Base-by-base conservation (phyloP, 1,139 yeast species). In the Debaryomyces sp. region DNA sequence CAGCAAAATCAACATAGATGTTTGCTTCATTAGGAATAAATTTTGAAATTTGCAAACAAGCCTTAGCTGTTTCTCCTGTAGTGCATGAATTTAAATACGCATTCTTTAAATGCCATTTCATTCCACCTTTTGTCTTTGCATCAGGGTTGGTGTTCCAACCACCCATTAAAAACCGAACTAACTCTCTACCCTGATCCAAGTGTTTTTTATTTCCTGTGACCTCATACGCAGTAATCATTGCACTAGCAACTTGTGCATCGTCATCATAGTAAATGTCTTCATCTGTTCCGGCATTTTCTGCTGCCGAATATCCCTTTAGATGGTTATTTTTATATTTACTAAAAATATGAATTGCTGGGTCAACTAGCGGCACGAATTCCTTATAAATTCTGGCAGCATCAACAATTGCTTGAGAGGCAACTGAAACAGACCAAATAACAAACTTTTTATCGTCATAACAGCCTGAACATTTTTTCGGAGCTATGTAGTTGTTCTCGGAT, bases 231-330 rank as follows among this genome's bases (percentile, higher is more conserved):
- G 85, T 77, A 50, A 86, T 69, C 59, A 84, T 74, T 9, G 87
- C 87, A 56, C 85, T 76, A 17, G 88, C 86, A 13, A 85, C 84
- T 61, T 86, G 92, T 4, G 91, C 92, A 60, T 85, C 87, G 59
- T 86, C 92, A 62, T 86, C 92, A 56, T 83, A 85, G 63, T 85
- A 85, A 43, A 86, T 81, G 61, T 86, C 91, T 43, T 70, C 70
- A 62, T 84, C 86, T 43, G 78, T 80, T 33, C 80, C 78, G 48
- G 68, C 69, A 61, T 80, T 74, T 59, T 80, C 83, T 4, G 85
- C 84, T 2, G 87, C 88, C 40, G 84, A 76, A 61, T 70, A 83
- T 2, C 84, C 87, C 50, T 75, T 78, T 58, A 70, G 60, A 52
- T 75, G 68, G 12, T 71, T 69, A 53, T 82, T 80, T 63, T 81